Base-by-base conservation (phyloP, 495 filamentous ascomycete species). In the Patellaria atrata region DNA sequence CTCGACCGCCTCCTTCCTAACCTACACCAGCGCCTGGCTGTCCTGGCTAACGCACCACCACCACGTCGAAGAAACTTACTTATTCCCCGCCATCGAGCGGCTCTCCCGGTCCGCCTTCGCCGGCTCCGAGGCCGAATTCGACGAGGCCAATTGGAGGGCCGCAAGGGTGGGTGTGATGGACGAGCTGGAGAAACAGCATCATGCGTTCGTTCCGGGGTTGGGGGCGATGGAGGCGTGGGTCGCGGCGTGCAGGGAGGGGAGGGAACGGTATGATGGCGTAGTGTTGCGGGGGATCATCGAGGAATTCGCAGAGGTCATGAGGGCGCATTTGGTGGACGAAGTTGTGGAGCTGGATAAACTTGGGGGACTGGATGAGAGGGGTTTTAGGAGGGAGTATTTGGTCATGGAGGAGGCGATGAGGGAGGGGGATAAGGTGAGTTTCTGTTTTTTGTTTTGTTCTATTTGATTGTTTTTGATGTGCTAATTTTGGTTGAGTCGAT, bases 11-110 rank as follows among this genome's bases (percentile, higher is more conserved):
- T 38, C 36, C 33, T 33, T 46, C 40, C 32, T 37, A 8, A 37
- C 33, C 27, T 33, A 37, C 22, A 8, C 17, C 25, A n/a, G 11
- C 3, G 23, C 32, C 3, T 46, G 40, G 40, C 13, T 24, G 5
- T 3, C 12, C 3, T 35, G 32, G 33, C 8, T 46, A 16, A 3
- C 25, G 3, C 40, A 46, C 20, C 43, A 46, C 28, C 43, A 46
- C 21, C 18, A 3, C 24, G 14, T 38, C 25, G 43, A 46, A 30
- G 43, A 46, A 33, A 22, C 30, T 1, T 2, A 14, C 2, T 33
- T 45, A 12, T 42, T 45, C 38, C 31, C n/a, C n/a, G n/a, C n/a
- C n/a, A n/a, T n/a, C n/a, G n/a, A n/a, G n/a, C n/a, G n/a, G n/a
- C n/a, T n/a, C n/a, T n/a, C n/a, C n/a, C n/a, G n/a, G n/a, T n/a